These are phyloP conservation scores for Penicillium turbatum DNA, from an alignment of 495 filamentous ascomycete species.

Conservation along the genomic window DNA sequence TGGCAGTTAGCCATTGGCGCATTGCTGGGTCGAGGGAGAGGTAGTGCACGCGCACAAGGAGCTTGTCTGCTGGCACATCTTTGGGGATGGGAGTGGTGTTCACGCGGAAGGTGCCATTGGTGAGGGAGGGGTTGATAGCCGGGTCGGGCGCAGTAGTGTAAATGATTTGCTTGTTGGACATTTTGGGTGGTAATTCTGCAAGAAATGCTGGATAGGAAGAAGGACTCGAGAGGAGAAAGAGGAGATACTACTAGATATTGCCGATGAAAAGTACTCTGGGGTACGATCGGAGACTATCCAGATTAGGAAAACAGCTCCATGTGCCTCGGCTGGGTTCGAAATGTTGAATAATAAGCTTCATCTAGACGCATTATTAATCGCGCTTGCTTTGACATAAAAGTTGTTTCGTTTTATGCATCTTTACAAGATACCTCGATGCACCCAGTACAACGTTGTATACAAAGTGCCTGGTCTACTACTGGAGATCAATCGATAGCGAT, in stretches of 20 bases:
- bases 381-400: background rate
- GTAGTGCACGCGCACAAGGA: constrained; percentile 63
- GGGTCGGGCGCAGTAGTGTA: constrained; percentile 38
- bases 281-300: constrained; percentile 24
- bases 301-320: constrained; percentile 31
- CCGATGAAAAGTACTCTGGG: background rate
- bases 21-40: constrained; percentile 80
- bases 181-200: constrained; percentile 31
- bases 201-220: background rate
- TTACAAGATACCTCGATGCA: no score
- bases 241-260: background rate
- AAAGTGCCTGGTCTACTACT: no score
- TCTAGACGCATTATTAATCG: background rate
- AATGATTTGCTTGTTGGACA: constrained; percentile 43
- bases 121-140: constrained; percentile 40
- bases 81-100: constrained; percentile 42
- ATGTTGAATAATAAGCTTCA: constrained; percentile 5
- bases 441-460: no score
- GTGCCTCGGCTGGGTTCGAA: constrained; percentile 20
- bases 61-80: constrained; percentile 51
- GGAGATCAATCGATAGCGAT: no score
- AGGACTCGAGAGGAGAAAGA: background rate
- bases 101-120: constrained; percentile 52
- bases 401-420: no score
- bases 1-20: constrained; percentile 67